Percentiles rank a stretch among this genome's conserved stretches.
phyloP scores from a whole-genome alignment of 2,329 filamentous ascomycete genomes.

The Colletotrichum chrysophilum region DNA sequence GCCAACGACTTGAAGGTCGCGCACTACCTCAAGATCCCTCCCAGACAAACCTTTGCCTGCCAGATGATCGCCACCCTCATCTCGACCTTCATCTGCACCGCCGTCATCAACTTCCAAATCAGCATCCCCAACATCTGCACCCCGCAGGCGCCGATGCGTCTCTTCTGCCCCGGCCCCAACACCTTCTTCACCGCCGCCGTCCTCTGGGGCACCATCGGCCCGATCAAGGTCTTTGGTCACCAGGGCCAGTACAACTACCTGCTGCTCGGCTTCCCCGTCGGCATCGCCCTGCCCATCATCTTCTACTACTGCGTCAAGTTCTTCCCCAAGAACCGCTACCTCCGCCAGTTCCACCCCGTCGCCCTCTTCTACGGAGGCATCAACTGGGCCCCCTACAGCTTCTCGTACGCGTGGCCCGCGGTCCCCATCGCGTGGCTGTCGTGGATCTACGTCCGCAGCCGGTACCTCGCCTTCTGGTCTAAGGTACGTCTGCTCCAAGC shows the following conservation, averaged over 20 bases:
- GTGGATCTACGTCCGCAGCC: constrained; percentile 35
- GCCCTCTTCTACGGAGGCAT: constrained; percentile 52
- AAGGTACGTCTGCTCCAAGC: constrained; percentile 36
- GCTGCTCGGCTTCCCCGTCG: constrained; percentile 56
- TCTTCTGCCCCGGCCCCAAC: constrained; percentile 58
- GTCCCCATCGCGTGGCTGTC: constrained; percentile 25
- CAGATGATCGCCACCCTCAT: constrained; percentile 64
- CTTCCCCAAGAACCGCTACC: constrained; percentile 36
- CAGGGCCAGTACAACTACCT: constrained; percentile 53
- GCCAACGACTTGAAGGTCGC: constrained; percentile 54
- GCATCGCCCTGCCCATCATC: constrained; percentile 47
- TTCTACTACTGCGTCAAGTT: constrained; percentile 47
- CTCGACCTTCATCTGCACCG: constrained; percentile 55
- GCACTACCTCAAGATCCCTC: constrained; percentile 66
- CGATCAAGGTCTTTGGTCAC: constrained; percentile 53
- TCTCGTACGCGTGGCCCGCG: constrained; percentile 24
- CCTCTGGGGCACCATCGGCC: constrained; percentile 60
- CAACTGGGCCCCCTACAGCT: constrained; percentile 51
- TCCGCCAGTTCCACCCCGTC: constrained; percentile 52
- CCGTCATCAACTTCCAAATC: constrained; percentile 51
- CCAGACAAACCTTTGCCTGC: constrained; percentile 62
- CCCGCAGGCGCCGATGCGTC: constrained; percentile 48
- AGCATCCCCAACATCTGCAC: constrained; percentile 56
- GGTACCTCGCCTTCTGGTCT: constrained; percentile 40
- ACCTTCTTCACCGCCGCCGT: constrained; percentile 63